Percentiles rank a stretch among this genome's conserved stretches.
These are phyloP conservation scores for Triangularia verruculosa DNA, from an alignment of 2,329 filamentous ascomycete genomes.

Conservation along the genomic window DNA sequence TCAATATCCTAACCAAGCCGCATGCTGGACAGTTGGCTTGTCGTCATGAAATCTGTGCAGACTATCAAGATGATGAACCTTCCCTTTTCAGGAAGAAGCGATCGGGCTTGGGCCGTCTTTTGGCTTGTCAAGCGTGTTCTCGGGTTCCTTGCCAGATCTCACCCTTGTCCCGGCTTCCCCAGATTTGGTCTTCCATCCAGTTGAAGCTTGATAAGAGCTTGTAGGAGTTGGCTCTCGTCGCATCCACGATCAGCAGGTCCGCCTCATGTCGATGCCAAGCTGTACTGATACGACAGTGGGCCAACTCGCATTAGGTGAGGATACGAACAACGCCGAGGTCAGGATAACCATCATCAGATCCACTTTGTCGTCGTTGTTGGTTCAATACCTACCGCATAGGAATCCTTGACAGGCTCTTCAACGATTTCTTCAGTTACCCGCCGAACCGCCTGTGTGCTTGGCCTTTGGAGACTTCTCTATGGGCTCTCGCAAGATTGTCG, in stretches of 20 bases:
- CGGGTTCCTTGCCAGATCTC: conserved; percentile 3
- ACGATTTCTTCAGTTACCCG: background rate
- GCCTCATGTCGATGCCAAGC: background rate
- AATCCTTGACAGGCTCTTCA: background rate
- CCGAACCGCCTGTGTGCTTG: too few relatives aligned
- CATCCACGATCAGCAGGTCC: too few relatives aligned
- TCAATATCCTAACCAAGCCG: background rate
- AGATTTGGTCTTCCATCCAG: conserved; percentile 5
- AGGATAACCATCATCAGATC: background rate
- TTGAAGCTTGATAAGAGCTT: background rate
- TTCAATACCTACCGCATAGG: background rate
- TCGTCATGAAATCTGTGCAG: background rate
- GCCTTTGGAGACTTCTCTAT: too few relatives aligned
- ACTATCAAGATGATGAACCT: background rate
- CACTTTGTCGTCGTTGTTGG: background rate
- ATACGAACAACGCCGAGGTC: background rate
- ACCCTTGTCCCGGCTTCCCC: conserved; percentile 19
- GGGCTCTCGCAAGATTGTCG: too few relatives aligned
- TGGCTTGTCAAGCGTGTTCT: background rate
- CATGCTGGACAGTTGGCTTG: background rate
- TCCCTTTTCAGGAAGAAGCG: background rate
- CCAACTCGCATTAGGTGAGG: background rate
- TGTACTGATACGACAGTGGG: background rate
- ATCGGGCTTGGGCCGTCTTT: background rate
- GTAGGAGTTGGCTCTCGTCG: background rate